Evolutionary conservation across 805 yeast species (phyloP).

Genomic region (Zygotorulaspora danielsina): DNA sequence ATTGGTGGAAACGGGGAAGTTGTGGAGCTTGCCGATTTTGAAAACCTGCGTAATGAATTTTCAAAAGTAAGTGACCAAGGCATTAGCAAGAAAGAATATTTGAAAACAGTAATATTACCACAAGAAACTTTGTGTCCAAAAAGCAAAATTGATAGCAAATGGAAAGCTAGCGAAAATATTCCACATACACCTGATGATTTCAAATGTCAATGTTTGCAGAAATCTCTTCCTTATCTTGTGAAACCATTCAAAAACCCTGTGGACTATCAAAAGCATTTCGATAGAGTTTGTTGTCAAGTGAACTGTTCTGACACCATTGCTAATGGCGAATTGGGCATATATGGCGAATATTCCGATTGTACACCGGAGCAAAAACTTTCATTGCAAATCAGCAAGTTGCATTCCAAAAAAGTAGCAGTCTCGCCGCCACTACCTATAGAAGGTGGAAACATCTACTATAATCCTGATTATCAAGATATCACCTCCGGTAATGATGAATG

Average conservation of each 20-base stretch:
- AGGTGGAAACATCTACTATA: constrained; percentile 23
- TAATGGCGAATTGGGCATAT: constrained; percentile 55
- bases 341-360: constrained; percentile 70
- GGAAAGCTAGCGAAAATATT: constrained; percentile 57
- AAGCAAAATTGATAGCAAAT: constrained; percentile 24
- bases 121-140: constrained; percentile 18
- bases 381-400: constrained; percentile 56
- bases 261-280: constrained; percentile 54
- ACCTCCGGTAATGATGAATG: neutral
- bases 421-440: constrained; percentile 28
- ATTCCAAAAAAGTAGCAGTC: constrained; percentile 44
- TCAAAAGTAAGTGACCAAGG: constrained; percentile 45
- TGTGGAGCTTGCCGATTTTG: constrained; percentile 55
- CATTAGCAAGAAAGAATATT: constrained; percentile 32
- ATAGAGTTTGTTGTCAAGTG: constrained; percentile 51
- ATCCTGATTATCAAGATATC: constrained; percentile 8
- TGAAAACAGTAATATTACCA: constrained; percentile 14
- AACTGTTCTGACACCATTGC: constrained; percentile 57
- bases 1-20: constrained; percentile 42
- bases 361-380: constrained; percentile 58
- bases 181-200: constrained; percentile 66
- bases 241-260: constrained; percentile 41
- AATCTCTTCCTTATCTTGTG: constrained; percentile 55
- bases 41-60: constrained; percentile 51
- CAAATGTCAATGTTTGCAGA: constrained; percentile 58